A percentile compares a stretch with the other conserved stretches of the same genome.
These are phyloP conservation scores for Ballota nigra DNA, from an alignment of 257 asterid genomes.

Conservation along the genomic window DNA sequence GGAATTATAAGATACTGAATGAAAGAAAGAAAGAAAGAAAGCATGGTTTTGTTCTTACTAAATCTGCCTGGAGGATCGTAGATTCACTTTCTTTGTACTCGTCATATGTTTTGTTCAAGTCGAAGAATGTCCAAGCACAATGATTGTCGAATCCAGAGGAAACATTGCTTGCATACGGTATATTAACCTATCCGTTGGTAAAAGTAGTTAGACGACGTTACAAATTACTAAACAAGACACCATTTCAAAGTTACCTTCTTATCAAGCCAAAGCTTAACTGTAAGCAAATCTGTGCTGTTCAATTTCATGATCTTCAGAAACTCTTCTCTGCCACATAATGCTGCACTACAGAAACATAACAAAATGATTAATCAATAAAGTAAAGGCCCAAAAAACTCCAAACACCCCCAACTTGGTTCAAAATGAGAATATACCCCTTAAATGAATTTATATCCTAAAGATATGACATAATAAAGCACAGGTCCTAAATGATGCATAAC, in stretches of 20 bases:
- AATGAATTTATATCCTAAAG: too few species aligned
- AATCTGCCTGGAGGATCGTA: slow-evolving; percentile 53
- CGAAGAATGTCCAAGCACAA: slow-evolving; percentile 57
- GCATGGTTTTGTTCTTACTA: slow-evolving; percentile 35
- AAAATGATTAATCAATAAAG: background rate
- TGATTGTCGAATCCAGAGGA: slow-evolving; percentile 43
- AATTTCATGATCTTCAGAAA: slow-evolving; percentile 58
- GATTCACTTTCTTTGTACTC: slow-evolving; percentile 39
- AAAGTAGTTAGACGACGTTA: background rate
- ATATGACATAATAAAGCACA: too few species aligned
- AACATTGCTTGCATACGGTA: slow-evolving; percentile 52
- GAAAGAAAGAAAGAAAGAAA: background rate
- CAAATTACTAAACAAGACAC: background rate
- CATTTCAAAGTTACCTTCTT: too few species aligned
- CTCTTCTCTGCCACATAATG: slow-evolving; percentile 58
- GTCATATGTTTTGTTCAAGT: slow-evolving; percentile 41
- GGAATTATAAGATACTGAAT: background rate
- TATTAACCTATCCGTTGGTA: slow-evolving; percentile 35
- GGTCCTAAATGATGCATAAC: background rate
- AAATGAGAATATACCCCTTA: too few species aligned
- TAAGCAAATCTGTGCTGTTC: slow-evolving; percentile 52
- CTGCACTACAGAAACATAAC: slow-evolving; percentile 45
- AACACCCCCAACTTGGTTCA: too few species aligned
- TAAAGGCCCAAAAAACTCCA: too few species aligned
- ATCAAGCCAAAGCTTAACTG: slow-evolving; percentile 56